Base-by-base conservation (phyloP, 768 basidiomycete species). In the Leccinum sublutescens region DNA sequence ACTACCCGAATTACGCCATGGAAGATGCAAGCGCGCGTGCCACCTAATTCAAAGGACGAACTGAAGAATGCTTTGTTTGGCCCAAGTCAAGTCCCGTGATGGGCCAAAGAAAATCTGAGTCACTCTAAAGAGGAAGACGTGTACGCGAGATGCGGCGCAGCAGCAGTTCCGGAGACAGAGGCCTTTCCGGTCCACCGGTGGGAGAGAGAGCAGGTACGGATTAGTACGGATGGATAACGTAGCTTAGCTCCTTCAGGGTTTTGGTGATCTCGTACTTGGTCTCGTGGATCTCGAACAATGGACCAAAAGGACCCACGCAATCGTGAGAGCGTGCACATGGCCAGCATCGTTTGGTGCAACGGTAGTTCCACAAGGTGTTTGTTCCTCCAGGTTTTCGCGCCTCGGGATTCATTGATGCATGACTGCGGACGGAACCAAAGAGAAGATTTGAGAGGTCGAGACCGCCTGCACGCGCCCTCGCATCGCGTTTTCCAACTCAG, bases 221-320 rank as follows among this genome's bases (percentile, higher is more conserved):
- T 43, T 43, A 9, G 43, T 45, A 45, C 57, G 45, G 34, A 25
- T 25, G 45, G 40, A 55, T 70, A 50, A 66, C 59, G 48, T 68
- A 68, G 67, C 48, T 65, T 73, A 71, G 64, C 71, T 74, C 64
- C 70, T 68, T 72, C 70, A 70, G 72, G 71, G 70, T 55, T 74
- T 63, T 48, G 57, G 58, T 64, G 63, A 74, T 70, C 36, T 56
- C 59, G 61, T 65, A 51, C 62, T 45, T 58, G 53, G n/a, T 53
- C 33, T 63, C 21, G 66, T 31, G 66, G 62, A 71, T 71, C 65
- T 62, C 50, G 38, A n/a, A 25, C n/a, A 45, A 45, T 45, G 43
- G 43, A 45, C 34, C 33, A 36, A 19, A 31, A 33, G 5, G 34
- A 36, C 43, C 34, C 36, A 34, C 19, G 54, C 56, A 52, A 50